Base-by-base conservation (phyloP, 73 alveolate genomes). In the Uronychia binucleata region DNA sequence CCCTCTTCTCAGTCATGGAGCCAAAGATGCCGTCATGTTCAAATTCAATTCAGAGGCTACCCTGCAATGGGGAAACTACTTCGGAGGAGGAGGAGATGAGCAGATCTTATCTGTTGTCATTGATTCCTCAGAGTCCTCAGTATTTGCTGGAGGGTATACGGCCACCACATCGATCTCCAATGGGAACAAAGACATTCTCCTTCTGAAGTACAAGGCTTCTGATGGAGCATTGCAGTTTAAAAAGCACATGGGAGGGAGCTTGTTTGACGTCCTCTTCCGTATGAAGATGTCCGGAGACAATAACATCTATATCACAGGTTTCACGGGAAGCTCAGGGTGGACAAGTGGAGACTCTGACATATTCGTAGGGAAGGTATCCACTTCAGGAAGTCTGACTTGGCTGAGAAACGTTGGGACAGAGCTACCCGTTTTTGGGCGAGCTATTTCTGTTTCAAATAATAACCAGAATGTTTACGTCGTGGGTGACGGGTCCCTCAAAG, bases 1-100 rank as follows among this genome's bases (percentile, higher is more conserved):
- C 67, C 67, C 67, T 11, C n/a, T 46, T 46, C 67, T 67, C 8
- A 67, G 31, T 67, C 78, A 67, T 28, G 78, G 78, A 67, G 32
- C 29, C 13, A 67, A 28, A 67, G 78, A 67, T 67, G 29, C 32
- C 5, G 30, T 67, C 5, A 67, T 28, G 32, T 67, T 67, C 34
- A 67, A 67, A 28, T 26, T 28, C 32, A 26, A 67, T 28, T 26
- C 78, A 26, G 1, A 5, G 5, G 78, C 34, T 26, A 26, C 29
- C 5, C 29, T 26, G 26, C 34, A 67, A 67, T 67, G 78, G 78
- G 78, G 34, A 26, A 67, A 26, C 5, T 67, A 67, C 32, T 67
- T 67, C 26, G 78, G 78, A 67, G 78, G 31, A 26, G 78, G 32
- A 1, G 78, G 32, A 26, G 78, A 67, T 28, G 78, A 67, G 26